Evolutionary conservation across 257 asterid species (phyloP).

Genomic region (Prunella vulgaris): DNA sequence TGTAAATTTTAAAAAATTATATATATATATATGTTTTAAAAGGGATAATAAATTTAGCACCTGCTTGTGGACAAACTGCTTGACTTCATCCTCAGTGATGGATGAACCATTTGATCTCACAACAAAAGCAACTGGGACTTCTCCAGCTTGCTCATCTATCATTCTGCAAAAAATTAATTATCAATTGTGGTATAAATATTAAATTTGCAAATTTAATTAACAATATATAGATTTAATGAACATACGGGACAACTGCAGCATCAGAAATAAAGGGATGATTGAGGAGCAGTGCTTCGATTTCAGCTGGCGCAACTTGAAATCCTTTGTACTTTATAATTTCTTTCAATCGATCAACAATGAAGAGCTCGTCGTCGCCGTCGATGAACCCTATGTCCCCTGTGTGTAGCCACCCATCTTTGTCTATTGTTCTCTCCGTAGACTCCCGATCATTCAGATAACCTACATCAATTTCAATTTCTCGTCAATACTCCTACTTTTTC

Average conservation of each 20-base stretch:
- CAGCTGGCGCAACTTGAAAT: conserved; percentile 94
- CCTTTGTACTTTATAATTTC: conserved; percentile 89
- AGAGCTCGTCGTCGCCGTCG: conserved; percentile 77
- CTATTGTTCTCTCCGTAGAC: conserved; percentile 58
- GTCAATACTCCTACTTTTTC: too few relatives aligned
- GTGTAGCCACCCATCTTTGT: conserved; percentile 83
- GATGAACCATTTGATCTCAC: conserved; percentile 52
- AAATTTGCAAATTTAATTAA: too few relatives aligned
- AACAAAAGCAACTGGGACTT: conserved; percentile 89
- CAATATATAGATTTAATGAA: too few relatives aligned
- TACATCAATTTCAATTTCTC: conserved; percentile 9
- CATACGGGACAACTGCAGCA: conserved; percentile 87
- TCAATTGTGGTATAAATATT: not conserved
- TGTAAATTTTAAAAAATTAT: too few relatives aligned
- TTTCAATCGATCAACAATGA: conserved; percentile 80
- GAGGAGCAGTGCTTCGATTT: conserved; percentile 75
- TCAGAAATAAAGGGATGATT: conserved; percentile 63
- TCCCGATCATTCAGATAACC: conserved; percentile 72
- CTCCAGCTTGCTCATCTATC: conserved; percentile 85
- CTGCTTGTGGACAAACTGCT: conserved; percentile 58
- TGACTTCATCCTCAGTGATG: conserved; percentile 68
- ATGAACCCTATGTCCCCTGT: conserved; percentile 86
- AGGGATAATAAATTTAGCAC: not conserved
- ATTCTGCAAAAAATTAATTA: conserved; percentile 48
- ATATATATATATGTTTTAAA: too few relatives aligned